Conservation (phyloP, 2,329 filamentous ascomycete genomes). For the Alternaria novae-zelandiae region DNA sequence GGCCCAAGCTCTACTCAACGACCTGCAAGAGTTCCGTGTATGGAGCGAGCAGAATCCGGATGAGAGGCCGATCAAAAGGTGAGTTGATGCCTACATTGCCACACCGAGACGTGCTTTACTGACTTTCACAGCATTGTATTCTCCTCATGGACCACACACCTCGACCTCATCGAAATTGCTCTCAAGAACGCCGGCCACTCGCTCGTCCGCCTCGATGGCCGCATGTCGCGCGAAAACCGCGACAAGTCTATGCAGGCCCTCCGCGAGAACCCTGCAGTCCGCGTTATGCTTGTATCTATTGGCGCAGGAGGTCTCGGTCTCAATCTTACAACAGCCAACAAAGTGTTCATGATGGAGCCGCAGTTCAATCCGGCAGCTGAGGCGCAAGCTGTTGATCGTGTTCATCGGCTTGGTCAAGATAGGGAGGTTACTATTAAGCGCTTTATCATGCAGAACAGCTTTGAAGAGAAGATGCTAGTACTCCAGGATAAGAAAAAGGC, state of each 20-base stretch:
- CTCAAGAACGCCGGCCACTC: conserved; percentile 70
- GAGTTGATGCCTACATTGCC: conserved; percentile 3
- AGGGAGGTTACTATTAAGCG: conserved; percentile 85
- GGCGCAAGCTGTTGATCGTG: conserved; percentile 90
- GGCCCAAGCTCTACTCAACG: conserved; percentile 79
- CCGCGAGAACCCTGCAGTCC: conserved; percentile 71
- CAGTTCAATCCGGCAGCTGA: conserved; percentile 97
- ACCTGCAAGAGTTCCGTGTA: conserved; percentile 69
- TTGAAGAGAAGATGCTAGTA: conserved; percentile 91
- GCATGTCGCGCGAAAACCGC: conserved; percentile 78
- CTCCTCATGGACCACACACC: conserved; percentile 92
- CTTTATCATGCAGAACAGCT: conserved; percentile 88
- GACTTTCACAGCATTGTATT: conserved; percentile 73
- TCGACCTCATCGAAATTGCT: conserved; percentile 89
- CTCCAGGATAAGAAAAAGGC: conserved; percentile 93
- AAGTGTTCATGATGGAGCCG: conserved; percentile 96
- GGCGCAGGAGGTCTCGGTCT: conserved; percentile 90
- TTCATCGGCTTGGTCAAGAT: conserved; percentile 71
- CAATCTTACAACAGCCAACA: conserved; percentile 84
- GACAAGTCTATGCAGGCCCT: conserved; percentile 79
- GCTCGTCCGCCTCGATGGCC: conserved; percentile 86
- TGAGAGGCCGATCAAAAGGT: conserved; percentile 79
- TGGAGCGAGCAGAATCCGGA: conserved; percentile 67
- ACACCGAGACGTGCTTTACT: neutral
- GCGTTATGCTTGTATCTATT: conserved; percentile 89